Percentiles rank a stretch among this genome's conserved stretches.
These are phyloP conservation scores for Secale cereale DNA, from an alignment of 176 grass and related monocot species.

Conservation along the genomic window DNA sequence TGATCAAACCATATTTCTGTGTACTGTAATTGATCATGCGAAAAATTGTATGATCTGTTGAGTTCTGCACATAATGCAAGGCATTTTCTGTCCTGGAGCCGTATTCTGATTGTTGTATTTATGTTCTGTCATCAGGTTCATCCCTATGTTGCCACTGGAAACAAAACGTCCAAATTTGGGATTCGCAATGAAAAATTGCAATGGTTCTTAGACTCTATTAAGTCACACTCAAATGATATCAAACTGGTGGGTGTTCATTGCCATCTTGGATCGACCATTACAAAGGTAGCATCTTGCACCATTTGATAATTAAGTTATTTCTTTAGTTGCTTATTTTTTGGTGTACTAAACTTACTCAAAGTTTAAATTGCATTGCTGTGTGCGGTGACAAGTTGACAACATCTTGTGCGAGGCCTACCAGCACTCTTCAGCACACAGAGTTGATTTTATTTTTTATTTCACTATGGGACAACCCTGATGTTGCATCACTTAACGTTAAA, in stretches of 20 bases:
- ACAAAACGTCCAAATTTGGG: constrained; percentile 96
- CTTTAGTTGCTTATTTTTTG: background rate
- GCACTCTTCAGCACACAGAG: background rate
- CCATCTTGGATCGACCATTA: constrained; percentile 96
- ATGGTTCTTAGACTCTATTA: constrained; percentile 95
- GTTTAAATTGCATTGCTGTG: background rate
- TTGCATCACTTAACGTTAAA: background rate
- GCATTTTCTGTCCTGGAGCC: constrained; percentile 1
- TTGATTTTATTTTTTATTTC: background rate
- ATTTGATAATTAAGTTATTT: background rate
- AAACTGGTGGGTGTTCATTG: constrained; percentile 94
- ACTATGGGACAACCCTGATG: background rate
- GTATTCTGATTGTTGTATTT: background rate
- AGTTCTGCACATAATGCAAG: background rate
- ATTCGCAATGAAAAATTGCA: constrained; percentile 97
- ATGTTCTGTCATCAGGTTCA: constrained; percentile 59
- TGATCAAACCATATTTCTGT: background rate
- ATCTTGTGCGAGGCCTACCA: background rate
- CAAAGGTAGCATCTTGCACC: constrained; percentile 54
- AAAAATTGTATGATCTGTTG: background rate
- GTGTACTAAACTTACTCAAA: background rate
- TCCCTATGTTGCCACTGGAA: constrained; percentile 99
- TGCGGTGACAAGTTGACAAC: background rate
- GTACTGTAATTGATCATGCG: background rate
- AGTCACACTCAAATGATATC: constrained; percentile 71